phyloP scores from a whole-genome alignment of 2,329 filamentous ascomycete species.

The Tolypocladium pustulatum region DNA sequence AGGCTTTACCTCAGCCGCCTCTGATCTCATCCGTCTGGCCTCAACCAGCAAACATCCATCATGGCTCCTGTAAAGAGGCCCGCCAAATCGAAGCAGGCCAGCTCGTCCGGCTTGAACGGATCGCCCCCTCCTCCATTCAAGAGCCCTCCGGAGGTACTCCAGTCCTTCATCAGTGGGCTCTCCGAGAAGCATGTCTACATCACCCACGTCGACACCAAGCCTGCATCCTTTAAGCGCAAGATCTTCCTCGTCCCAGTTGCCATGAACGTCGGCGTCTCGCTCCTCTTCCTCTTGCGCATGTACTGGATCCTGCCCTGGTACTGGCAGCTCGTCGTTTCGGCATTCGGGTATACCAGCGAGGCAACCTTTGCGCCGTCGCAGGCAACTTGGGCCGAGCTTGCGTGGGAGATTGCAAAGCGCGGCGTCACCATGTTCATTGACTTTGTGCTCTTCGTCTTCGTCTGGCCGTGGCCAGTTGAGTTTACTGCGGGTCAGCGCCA shows the following conservation, averaged over 20 bases:
- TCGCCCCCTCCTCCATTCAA: slow-evolving; percentile 56
- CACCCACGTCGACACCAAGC: slow-evolving; percentile 67
- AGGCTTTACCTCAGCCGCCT: not conserved
- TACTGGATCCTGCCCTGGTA: slow-evolving; percentile 65
- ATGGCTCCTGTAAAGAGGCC: slow-evolving; percentile 24
- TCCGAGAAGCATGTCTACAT: slow-evolving; percentile 67
- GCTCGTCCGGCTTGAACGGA: slow-evolving; percentile 13
- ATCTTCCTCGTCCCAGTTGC: slow-evolving; percentile 71
- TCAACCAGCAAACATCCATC: slow-evolving; percentile 8
- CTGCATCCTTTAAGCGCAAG: slow-evolving; percentile 62
- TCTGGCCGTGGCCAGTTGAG: slow-evolving; percentile 64
- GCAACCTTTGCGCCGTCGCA: slow-evolving; percentile 51
- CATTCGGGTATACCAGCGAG: slow-evolving; percentile 56
- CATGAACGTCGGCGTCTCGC: slow-evolving; percentile 60
- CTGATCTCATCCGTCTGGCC: not conserved
- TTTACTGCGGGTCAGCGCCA: slow-evolving; percentile 53
- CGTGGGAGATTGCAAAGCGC: slow-evolving; percentile 47
- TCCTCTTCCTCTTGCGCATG: slow-evolving; percentile 57
- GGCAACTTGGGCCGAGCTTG: slow-evolving; percentile 45
- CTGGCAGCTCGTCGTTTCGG: slow-evolving; percentile 50
- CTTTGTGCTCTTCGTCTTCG: slow-evolving; percentile 55
- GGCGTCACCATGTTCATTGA: slow-evolving; percentile 62
- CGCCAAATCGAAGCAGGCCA: slow-evolving; percentile 19
- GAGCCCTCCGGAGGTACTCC: slow-evolving; percentile 49
- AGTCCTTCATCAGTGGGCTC: slow-evolving; percentile 57